phyloP scores from a whole-genome alignment of 1,284 basidiomycete species.

The Ceratobasidium sp. region DNA sequence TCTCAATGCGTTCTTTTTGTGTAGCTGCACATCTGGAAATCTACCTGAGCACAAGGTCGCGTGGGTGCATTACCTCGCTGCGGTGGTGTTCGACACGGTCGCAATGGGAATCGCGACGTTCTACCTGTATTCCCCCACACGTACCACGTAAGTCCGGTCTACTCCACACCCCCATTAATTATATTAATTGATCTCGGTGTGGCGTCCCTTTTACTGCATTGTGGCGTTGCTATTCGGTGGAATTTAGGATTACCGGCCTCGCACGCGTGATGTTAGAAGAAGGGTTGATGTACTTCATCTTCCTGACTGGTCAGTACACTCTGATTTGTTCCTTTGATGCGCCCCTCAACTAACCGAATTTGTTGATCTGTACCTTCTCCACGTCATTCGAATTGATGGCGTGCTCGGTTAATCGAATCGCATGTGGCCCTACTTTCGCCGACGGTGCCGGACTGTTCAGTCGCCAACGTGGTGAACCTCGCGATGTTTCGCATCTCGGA shows the following conservation, averaged over 20 bases:
- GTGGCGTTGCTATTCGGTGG: not conserved
- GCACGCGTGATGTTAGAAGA: conserved; percentile 40
- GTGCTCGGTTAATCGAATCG: no score
- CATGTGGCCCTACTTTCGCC: no score
- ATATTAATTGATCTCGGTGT: not conserved
- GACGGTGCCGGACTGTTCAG: not conserved
- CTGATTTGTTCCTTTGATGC: not conserved
- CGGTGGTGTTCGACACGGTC: conserved; percentile 34
- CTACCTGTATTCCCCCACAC: conserved; percentile 29
- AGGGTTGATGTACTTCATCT: conserved; percentile 31
- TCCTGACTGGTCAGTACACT: conserved; percentile 29
- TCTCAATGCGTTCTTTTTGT: not conserved
- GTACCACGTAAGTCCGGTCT: conserved; percentile 8
- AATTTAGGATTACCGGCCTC: conserved; percentile 19
- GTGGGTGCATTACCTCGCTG: conserved; percentile 46
- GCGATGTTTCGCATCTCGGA: conserved; percentile 21
- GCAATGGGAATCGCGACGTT: conserved; percentile 43
- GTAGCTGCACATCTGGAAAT: conserved; percentile 41
- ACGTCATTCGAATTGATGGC: no score
- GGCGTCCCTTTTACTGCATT: not conserved
- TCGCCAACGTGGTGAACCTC: conserved; percentile 31
- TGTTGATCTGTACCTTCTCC: not conserved
- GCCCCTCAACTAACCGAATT: not conserved
- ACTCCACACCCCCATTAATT: not conserved
- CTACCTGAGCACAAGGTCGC: conserved; percentile 38